Percentiles rank a stretch among this genome's conserved stretches.
These are phyloP conservation scores for Colletotrichum endophyticum DNA, from an alignment of 2,329 filamentous ascomycete species.

Conservation along the genomic window DNA sequence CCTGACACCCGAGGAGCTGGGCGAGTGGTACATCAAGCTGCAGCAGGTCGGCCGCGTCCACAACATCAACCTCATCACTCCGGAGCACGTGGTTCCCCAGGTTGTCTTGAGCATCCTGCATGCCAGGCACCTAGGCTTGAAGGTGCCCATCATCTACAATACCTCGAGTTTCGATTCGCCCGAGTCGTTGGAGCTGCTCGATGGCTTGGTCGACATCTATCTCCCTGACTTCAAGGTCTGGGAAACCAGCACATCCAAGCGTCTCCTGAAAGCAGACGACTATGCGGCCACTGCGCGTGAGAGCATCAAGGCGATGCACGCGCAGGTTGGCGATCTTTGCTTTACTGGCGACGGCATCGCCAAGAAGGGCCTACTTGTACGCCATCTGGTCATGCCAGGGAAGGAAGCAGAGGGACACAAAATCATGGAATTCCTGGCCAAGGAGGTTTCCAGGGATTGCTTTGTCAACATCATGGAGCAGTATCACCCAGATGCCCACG, in stretches of 20 bases:
- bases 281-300: slow-evolving; percentile 76
- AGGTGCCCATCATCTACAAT: slow-evolving; percentile 82
- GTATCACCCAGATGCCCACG: slow-evolving; percentile 80
- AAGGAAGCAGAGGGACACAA: slow-evolving; percentile 73
- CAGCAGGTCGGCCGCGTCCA: slow-evolving; percentile 82
- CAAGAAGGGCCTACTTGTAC: slow-evolving; percentile 75
- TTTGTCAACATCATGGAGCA: slow-evolving; percentile 93
- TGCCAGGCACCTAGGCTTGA: slow-evolving; percentile 72
- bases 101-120: slow-evolving; percentile 78
- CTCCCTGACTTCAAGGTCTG: slow-evolving; percentile 90
- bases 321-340: slow-evolving; percentile 81
- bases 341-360: slow-evolving; percentile 84
- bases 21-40: slow-evolving; percentile 82
- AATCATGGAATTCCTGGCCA: slow-evolving; percentile 79
- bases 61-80: slow-evolving; percentile 88
- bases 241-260: slow-evolving; percentile 67
- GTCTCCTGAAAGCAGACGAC: slow-evolving; percentile 79
- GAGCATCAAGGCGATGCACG: slow-evolving; percentile 81
- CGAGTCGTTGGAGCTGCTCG: slow-evolving; percentile 72
- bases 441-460: slow-evolving; percentile 73
- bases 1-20: slow-evolving; percentile 78
- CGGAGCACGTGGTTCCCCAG: slow-evolving; percentile 86
- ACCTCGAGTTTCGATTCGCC: slow-evolving; percentile 82
- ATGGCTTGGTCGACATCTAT: slow-evolving; percentile 85
- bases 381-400: slow-evolving; percentile 87